phyloP scores from a whole-genome alignment of 2,329 filamentous ascomycete species.

The Microsporum ferrugineum region DNA sequence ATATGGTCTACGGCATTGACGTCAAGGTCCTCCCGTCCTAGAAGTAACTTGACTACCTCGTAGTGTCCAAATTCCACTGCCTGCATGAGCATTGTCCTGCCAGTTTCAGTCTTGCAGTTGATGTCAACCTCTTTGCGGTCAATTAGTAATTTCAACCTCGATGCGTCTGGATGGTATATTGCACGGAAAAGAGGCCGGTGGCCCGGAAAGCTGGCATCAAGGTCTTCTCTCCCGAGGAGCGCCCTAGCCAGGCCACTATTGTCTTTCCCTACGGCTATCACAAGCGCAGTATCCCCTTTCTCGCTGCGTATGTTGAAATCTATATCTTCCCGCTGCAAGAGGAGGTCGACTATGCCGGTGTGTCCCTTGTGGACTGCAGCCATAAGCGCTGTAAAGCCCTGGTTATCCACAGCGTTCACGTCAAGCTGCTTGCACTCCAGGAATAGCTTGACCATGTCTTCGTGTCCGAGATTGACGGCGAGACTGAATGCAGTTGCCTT shows the following conservation, averaged over 20 bases:
- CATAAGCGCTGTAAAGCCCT: not conserved
- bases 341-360: not conserved
- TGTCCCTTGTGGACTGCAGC: not conserved
- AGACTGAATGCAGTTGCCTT: not conserved
- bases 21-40: constrained; percentile 1
- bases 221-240: not conserved
- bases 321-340: not conserved
- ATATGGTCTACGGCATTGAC: not conserved
- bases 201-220: not conserved
- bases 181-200: not conserved
- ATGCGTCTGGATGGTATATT: not conserved
- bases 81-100: not conserved
- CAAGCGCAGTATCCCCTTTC: not conserved
- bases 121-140: not conserved
- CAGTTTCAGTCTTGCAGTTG: not conserved
- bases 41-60: constrained; percentile 23
- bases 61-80: constrained; percentile 20
- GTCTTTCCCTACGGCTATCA: not conserved
- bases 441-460: not conserved
- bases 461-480: not conserved
- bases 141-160: not conserved
- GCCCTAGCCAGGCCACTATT: not conserved
- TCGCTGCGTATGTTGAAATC: not conserved
- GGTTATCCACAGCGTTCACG: constrained; percentile 2
- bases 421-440: not conserved